Base-by-base conservation (phyloP, 169 alveolate species). In the Cryptosporidium tyzzeri region DNA sequence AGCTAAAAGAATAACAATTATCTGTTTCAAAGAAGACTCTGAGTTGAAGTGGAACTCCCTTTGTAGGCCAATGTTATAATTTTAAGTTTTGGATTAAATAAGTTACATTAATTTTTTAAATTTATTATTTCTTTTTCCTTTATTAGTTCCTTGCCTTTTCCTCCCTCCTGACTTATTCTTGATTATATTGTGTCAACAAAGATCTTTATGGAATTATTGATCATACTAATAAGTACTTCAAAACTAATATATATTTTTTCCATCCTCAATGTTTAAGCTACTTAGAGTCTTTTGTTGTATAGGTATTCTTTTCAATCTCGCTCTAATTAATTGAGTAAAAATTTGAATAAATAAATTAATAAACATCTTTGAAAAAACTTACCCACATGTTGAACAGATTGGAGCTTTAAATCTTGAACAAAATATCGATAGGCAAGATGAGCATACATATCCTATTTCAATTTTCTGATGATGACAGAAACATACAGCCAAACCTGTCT, bases 301-400 rank as follows among this genome's bases (percentile, higher is more conserved):
- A 8, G 89, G 89, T 16, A 80, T 73, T 41, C 89, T 59, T 31
- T 80, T 80, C 41, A 80, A 18, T 44, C 89, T 80, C 21, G 89
- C 89, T 44, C 89, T 80, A 29, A 41, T 41, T 7, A 70, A 48
- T 67, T n/a, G 0, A 67, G 26, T 16, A 14, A 37, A 33, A 9
- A 67, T 67, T 67, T 21, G 23, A 21, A 39, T 37, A 14, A 26
- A 0, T 31, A 6, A 21, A 31, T 21, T n/a, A 67, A 67, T 7
- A 29, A 67, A 9, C 26, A 37, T 67, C 6, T 67, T 67, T 67
- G 14, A 31, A 67, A 14, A 33, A 67, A 39, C 73, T 80, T 80
- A 80, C 89, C 89, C 75, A 2, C 89, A 80, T 26, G 89, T 65
- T 23, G 89, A 59, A 26, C 89, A 80, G 21, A 80, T 80, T 48